A percentile compares a stretch with the other conserved stretches of the same genome.
Conservation (phyloP, 2,329 filamentous ascomycete genomes). For the Xylariaceae sp. region DNA sequence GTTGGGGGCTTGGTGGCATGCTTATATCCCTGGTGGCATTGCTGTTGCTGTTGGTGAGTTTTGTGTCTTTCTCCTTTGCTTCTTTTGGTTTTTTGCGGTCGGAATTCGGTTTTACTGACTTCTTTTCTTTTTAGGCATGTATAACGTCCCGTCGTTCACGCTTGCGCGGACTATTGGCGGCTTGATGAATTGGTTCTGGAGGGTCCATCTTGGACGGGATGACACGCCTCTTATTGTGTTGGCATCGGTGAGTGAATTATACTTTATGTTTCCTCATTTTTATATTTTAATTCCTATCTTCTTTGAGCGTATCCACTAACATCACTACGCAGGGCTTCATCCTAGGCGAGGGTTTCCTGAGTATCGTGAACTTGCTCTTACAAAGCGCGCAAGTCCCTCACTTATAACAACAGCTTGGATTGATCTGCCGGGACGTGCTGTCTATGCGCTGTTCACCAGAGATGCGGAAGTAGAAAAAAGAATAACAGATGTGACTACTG, state of each 20-base stretch:
- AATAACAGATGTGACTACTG: too few relatives aligned
- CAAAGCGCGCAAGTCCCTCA: conserved; percentile 75
- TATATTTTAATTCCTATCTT: not conserved
- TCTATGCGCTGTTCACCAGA: too few relatives aligned
- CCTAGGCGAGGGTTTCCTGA: conserved; percentile 84
- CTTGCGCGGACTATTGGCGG: conserved; percentile 83
- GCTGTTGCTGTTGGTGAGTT: conserved; percentile 81
- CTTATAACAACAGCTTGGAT: conserved; percentile 41
- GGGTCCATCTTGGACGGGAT: conserved; percentile 44
- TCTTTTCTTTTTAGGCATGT: conserved; percentile 63
- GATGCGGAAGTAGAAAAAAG: too few relatives aligned
- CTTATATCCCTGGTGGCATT: conserved; percentile 84
- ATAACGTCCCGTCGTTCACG: conserved; percentile 95
- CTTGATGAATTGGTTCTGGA: conserved; percentile 72
- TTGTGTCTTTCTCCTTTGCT: not conserved
- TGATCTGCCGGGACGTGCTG: too few relatives aligned
- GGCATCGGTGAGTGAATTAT: conserved; percentile 54
- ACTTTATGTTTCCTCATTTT: not conserved
- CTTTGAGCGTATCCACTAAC: conserved; percentile 1
- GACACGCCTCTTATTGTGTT: conserved; percentile 85
- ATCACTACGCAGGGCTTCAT: conserved; percentile 64
- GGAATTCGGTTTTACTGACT: not conserved
- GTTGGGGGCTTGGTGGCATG: conserved; percentile 59
- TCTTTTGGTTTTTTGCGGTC: too few relatives aligned
- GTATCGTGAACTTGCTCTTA: conserved; percentile 81